Conservation (phyloP, 202 grass and related monocot genomes). For the Bolboschoenoplectus hybrid region DNA sequence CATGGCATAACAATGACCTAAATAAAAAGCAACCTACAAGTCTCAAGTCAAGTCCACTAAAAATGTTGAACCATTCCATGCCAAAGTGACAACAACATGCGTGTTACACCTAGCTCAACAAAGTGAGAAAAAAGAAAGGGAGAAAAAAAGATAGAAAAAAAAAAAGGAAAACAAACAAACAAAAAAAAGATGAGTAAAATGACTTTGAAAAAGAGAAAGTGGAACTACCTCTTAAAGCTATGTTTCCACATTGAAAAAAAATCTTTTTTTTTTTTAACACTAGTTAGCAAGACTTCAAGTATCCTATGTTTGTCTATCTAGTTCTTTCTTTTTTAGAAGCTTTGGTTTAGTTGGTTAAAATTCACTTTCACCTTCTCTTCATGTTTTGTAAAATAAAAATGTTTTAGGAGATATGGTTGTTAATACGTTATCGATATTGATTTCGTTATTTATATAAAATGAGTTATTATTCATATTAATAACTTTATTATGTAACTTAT, state of each 20-base stretch:
- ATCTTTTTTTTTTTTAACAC: neutral
- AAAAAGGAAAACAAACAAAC: neutral
- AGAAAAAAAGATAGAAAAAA: neutral
- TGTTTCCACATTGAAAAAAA: constrained; percentile 25
- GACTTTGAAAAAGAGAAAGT: constrained; percentile 35
- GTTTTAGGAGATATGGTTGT: too few species aligned
- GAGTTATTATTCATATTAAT: too few species aligned
- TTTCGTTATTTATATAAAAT: too few species aligned
- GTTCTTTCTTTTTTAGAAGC: neutral
- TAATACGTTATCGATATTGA: too few species aligned
- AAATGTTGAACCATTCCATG: constrained; percentile 18
- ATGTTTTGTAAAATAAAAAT: neutral
- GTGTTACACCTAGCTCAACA: constrained; percentile 13
- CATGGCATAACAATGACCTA: neutral
- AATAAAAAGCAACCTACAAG: neutral
- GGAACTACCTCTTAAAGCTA: neutral
- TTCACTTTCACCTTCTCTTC: neutral
- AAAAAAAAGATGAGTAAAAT: constrained; percentile 31
- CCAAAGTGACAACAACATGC: neutral
- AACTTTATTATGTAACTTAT: too few species aligned
- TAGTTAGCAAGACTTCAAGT: neutral
- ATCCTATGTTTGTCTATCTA: constrained; percentile 8
- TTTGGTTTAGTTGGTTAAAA: neutral
- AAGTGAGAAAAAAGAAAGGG: neutral
- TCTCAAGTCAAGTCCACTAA: constrained; percentile 12